A percentile compares a stretch with the other conserved stretches of the same genome.
Evolutionary conservation across 1,284 basidiomycete species (phyloP).

Genomic region (Pisolithus thermaeus): DNA sequence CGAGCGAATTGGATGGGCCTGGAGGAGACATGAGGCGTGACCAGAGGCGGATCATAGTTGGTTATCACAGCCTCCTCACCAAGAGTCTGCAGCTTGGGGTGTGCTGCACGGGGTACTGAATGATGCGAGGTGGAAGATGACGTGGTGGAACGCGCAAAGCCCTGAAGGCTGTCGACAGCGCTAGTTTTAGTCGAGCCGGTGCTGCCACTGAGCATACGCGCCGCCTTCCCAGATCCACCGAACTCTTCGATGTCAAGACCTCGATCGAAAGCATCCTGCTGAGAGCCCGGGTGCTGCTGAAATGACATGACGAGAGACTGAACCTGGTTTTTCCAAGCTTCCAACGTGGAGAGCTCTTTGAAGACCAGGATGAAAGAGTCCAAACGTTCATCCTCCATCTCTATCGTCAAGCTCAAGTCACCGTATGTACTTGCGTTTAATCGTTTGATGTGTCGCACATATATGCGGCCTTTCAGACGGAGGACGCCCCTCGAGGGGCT

Average conservation of each 20-base stretch:
- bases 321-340: constrained; percentile 82
- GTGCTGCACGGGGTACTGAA: constrained; percentile 34
- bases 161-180: constrained; percentile 64
- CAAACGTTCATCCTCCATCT: constrained; percentile 90
- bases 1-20: constrained; percentile 73
- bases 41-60: constrained; percentile 48
- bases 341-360: constrained; percentile 82
- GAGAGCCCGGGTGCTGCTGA: constrained; percentile 38
- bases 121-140: constrained; percentile 68
- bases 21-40: constrained; percentile 70
- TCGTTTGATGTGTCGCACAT: constrained; percentile 86
- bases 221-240: constrained; percentile 65
- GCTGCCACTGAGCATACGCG: constrained; percentile 73
- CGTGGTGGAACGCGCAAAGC: constrained; percentile 58
- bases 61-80: constrained; percentile 65
- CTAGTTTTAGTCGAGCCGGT: constrained; percentile 60
- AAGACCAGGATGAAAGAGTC: constrained; percentile 95
- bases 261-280: constrained; percentile 31
- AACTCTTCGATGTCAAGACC: constrained; percentile 68
- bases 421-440: constrained; percentile 73
- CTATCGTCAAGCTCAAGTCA: constrained; percentile 87
- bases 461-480: constrained; percentile 91
- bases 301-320: constrained; percentile 65
- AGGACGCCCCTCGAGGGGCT: constrained; percentile 68
- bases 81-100: constrained; percentile 55